Conservation (phyloP, 371 early-diverging fungal species). For the Rhizopus sp. region DNA sequence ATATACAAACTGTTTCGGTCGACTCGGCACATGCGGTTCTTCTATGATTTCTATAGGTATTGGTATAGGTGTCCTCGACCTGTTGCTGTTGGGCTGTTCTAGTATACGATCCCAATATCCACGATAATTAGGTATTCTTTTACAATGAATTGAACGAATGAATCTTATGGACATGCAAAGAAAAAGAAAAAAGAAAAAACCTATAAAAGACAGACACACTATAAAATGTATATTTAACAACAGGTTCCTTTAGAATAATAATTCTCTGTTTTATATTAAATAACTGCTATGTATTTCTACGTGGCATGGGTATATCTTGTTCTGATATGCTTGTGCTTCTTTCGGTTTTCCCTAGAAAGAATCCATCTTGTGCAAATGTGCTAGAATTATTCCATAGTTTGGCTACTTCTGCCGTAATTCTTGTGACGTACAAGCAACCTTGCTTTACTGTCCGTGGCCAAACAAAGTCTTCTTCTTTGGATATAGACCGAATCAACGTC, state of each 20-base stretch:
- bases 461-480: constrained; percentile 43
- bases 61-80: constrained; percentile 12
- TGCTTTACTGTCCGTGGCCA: constrained; percentile 51
- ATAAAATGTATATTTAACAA: too few relatives aligned
- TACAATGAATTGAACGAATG: constrained; percentile 14
- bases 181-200: too few relatives aligned
- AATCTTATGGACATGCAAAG: neutral
- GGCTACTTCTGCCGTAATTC: constrained; percentile 54
- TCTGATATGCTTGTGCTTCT: constrained; percentile 20
- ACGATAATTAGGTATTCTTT: constrained; percentile 30
- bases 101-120: constrained; percentile 44
- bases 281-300: constrained; percentile 14
- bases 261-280: neutral
- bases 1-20: constrained; percentile 16
- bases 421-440: constrained; percentile 47
- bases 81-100: constrained; percentile 17
- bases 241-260: too few relatives aligned
- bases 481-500: constrained; percentile 40
- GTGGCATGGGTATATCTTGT: constrained; percentile 17
- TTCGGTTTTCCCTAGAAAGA: constrained; percentile 24
- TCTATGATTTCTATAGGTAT: constrained; percentile 5
- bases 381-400: constrained; percentile 44
- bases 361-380: constrained; percentile 43
- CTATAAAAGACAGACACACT: too few relatives aligned
- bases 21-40: neutral